Base-by-base conservation (phyloP, 352 stramenopile species). In the Globisporangium iwayamae region DNA sequence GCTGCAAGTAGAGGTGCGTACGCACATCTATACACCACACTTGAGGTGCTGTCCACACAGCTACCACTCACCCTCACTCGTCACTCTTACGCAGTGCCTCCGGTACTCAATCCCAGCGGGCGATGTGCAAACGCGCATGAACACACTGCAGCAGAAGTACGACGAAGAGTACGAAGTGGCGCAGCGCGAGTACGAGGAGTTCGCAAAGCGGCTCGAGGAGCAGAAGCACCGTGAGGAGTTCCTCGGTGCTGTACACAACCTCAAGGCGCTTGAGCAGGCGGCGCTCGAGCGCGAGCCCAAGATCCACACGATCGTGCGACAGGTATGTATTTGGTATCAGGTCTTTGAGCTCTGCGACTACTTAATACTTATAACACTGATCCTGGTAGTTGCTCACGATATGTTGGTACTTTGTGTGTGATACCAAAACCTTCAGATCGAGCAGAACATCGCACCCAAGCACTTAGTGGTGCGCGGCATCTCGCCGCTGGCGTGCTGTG, bases 91-190 rank as follows among this genome's bases (percentile, higher is more conserved):
- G 0, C 60, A 91, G 82, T 87, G 82, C 54, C 47, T 62, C 41
- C 73, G 75, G 22, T 90, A 91, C 34, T 67, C 67, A 9, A 86
- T 91, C 51, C 70, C 71, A 2, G 45, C 57, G 2, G 77, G 71
- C n/a, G 83, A 91, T 56, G 36, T 72, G 13, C 67, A 67, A 13
- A 63, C 69, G 32, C 81, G 80, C 13, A 67, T 88, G 48, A 38
- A 63, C 36, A 65, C 74, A 14, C 69, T 91, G 22, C 83, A 91
- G 60, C 70, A 73, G 18, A 76, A 66, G 54, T 91, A 89, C 63
- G 76, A 89, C 47, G 75, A 89, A 36, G 83, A 91, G 62, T 90
- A 80, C 46, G 75, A 85, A 4, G 54, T 65, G 11, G 69, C 51
- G 0, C 56, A 67, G 22, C 52, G 51, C 10, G 81, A 87, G 47